Percentiles rank a stretch among this genome's conserved stretches.
Evolutionary conservation across 176 grass and related monocot genomes (phyloP).

Genomic region (Eleusine coracana): DNA sequence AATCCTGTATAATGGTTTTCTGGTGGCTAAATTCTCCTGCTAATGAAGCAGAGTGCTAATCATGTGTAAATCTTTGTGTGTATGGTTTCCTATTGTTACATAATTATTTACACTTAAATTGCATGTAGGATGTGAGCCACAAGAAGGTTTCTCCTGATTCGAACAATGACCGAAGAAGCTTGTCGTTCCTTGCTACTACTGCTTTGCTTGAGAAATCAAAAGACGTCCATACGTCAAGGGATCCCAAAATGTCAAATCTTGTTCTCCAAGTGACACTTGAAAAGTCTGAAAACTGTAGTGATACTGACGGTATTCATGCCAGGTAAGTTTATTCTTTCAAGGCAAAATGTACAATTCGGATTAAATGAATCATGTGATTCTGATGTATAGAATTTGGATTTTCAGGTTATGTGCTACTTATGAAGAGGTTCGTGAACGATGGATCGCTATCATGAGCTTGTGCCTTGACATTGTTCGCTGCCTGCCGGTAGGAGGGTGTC

Average conservation of each 20-base stretch:
- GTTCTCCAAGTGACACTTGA: neutral
- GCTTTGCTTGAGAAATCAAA: neutral
- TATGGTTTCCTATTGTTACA: neutral
- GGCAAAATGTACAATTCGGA: neutral
- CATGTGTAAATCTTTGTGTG: too few relatives aligned
- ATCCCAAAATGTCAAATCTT: too few relatives aligned
- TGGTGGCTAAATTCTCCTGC: too few relatives aligned
- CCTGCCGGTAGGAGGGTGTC: neutral
- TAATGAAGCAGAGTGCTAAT: neutral
- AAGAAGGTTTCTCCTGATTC: neutral
- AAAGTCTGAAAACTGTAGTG: neutral
- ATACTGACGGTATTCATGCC: too few relatives aligned
- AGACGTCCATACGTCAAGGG: neutral
- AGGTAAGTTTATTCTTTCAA: neutral
- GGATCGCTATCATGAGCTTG: neutral
- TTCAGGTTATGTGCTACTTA: neutral
- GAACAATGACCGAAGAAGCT: neutral
- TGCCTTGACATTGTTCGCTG: neutral
- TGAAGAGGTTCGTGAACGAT: neutral
- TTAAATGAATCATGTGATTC: neutral
- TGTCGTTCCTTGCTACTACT: neutral
- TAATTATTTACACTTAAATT: neutral
- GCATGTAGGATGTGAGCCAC: neutral
- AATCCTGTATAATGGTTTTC: too few relatives aligned
- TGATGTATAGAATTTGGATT: neutral